Percentiles rank a stretch among this genome's conserved stretches.
Evolutionary conservation across 2,329 filamentous ascomycete genomes (phyloP).

Genomic region (Alternaria conjuncta): DNA sequence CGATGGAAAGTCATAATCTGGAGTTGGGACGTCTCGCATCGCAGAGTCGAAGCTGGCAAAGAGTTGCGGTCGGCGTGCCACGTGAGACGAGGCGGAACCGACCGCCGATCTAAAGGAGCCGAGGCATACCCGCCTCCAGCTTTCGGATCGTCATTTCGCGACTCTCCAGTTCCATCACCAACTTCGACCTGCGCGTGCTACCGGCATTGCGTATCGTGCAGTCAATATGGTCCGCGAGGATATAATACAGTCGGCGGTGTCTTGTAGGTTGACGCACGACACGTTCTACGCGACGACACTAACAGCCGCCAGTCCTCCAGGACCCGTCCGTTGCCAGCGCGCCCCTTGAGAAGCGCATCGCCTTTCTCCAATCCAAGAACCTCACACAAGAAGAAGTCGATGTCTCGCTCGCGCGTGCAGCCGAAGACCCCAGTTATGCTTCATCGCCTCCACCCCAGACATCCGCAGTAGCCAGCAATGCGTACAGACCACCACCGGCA

Average conservation of each 20-base stretch:
- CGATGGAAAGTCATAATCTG: neutral
- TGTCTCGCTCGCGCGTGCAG: conserved; percentile 76
- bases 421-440: conserved; percentile 60
- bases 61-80: conserved; percentile 5
- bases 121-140: conserved; percentile 24
- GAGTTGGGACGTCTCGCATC: neutral
- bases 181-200: conserved; percentile 14
- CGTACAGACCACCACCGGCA: conserved; percentile 55
- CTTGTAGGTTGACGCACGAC: conserved; percentile 52
- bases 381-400: conserved; percentile 96
- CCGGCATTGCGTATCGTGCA: conserved; percentile 24
- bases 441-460: conserved; percentile 57
- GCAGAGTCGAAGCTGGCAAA: conserved; percentile 10
- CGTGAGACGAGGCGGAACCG: conserved; percentile 17
- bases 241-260: conserved; percentile 77
- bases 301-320: conserved; percentile 74
- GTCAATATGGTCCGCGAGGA: conserved; percentile 91
- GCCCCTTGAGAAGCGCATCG: conserved; percentile 88
- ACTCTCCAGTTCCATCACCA: conserved; percentile 17
- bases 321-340: conserved; percentile 90
- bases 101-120: conserved; percentile 16
- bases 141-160: conserved; percentile 20
- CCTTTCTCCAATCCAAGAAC: conserved; percentile 96
- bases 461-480: conserved; percentile 47
- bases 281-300: conserved; percentile 15